Conservation (phyloP, 192 early-diverging fungal species). For the Gonapodya sp. region DNA sequence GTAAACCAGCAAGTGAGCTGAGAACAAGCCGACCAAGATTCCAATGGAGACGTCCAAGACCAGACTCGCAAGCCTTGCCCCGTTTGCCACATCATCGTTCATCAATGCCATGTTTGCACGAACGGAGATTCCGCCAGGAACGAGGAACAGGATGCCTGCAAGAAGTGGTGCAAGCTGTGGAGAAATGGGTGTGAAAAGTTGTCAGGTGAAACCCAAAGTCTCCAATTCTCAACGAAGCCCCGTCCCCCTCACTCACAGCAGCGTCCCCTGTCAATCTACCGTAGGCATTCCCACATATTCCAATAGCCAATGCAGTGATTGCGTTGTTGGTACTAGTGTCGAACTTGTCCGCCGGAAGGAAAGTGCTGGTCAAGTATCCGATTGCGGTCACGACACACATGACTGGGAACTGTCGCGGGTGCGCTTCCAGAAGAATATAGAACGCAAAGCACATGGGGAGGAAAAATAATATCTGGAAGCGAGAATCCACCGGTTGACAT, state of each 20-base stretch:
- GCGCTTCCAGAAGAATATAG: slow-evolving; percentile 21
- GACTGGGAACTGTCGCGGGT: slow-evolving; percentile 23
- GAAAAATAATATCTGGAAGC: slow-evolving; percentile 17
- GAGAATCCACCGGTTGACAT: not conserved
- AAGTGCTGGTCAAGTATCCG: slow-evolving; percentile 14
- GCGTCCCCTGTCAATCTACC: slow-evolving; percentile 14
- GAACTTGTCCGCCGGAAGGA: slow-evolving; percentile 6
- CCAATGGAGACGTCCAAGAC: not conserved
- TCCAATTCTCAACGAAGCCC: slow-evolving; percentile 20
- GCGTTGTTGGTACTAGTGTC: slow-evolving; percentile 15
- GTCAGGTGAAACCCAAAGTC: too few species aligned
- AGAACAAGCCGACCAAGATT: not conserved
- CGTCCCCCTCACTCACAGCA: slow-evolving; percentile 23
- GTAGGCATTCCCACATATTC: slow-evolving; percentile 20
- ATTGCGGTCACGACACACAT: slow-evolving; percentile 20
- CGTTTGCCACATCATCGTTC: not conserved
- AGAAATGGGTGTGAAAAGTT: too few species aligned
- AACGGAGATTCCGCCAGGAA: not conserved
- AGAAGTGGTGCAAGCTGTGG: not conserved
- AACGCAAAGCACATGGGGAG: slow-evolving; percentile 20
- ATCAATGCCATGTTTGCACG: not conserved
- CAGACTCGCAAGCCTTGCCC: not conserved
- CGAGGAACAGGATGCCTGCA: not conserved
- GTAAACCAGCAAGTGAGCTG: not conserved
- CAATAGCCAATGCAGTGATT: slow-evolving; percentile 20